These are phyloP conservation scores for Sonneratia alba DNA, from an alignment of 345 rosid species.

Conservation along the genomic window DNA sequence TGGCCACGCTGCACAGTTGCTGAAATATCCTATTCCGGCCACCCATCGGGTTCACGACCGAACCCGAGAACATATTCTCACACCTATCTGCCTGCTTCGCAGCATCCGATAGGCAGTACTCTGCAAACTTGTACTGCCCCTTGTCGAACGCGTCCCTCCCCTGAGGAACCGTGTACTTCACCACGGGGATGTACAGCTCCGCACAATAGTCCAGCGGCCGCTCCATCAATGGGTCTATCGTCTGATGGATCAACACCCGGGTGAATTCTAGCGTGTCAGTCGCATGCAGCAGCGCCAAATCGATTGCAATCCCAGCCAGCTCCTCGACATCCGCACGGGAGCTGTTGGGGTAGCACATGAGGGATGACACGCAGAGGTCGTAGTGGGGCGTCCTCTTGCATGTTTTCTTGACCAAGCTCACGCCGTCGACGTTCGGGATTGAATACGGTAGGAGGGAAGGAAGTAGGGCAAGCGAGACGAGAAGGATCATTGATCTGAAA, in stretches of 20 bases:
- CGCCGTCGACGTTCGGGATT: constrained; percentile 13
- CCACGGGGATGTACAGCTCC: constrained; percentile 76
- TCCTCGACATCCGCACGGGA: constrained; percentile 26
- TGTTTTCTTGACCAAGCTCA: constrained; percentile 32
- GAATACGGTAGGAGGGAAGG: constrained; percentile 4
- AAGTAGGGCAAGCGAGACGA: constrained; percentile 8
- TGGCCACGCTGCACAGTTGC: constrained; percentile 56
- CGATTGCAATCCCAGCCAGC: constrained; percentile 37
- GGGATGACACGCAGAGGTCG: constrained; percentile 46
- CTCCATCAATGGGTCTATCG: constrained; percentile 46
- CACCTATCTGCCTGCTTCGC: constrained; percentile 55
- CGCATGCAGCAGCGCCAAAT: constrained; percentile 39
- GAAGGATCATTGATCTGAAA: constrained; percentile 5
- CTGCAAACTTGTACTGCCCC: constrained; percentile 49
- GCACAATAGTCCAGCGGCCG: constrained; percentile 66
- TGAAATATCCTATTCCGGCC: constrained; percentile 41
- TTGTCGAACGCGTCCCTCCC: constrained; percentile 52
- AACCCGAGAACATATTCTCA: constrained; percentile 42
- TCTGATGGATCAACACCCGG: constrained; percentile 27
- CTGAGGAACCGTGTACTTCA: constrained; percentile 73
- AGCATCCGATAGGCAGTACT: constrained; percentile 46
- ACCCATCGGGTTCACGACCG: constrained; percentile 26
- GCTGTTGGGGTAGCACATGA: constrained; percentile 26
- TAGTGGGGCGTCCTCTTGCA: constrained; percentile 72
- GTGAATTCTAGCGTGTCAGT: constrained; percentile 48